Evolutionary conservation across 1,284 basidiomycete genomes (phyloP).

Genomic region (Sanghuangporus sanghuang): DNA sequence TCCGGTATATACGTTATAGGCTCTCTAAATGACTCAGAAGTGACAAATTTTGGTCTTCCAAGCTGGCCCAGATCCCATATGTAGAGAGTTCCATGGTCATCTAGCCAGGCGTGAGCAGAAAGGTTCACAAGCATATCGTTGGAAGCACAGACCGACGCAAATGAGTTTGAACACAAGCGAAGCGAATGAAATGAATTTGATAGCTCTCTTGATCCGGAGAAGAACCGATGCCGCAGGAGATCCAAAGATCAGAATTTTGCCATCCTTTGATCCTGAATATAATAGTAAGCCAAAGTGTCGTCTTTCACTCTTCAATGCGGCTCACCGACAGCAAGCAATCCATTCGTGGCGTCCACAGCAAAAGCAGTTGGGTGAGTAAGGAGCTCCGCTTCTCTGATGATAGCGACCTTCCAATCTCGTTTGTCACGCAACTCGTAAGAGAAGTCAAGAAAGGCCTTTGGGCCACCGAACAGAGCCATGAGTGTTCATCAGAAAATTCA

Average conservation of each 20-base stretch:
- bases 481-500: not conserved
- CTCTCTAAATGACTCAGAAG: slow-evolving; percentile 46
- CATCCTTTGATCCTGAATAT: slow-evolving; percentile 49
- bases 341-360: slow-evolving; percentile 67
- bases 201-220: slow-evolving; percentile 47
- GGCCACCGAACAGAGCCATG: slow-evolving; percentile 6
- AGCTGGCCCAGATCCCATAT: slow-evolving; percentile 61
- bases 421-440: slow-evolving; percentile 51
- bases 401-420: slow-evolving; percentile 51
- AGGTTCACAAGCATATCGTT: not conserved
- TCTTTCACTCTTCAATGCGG: not conserved
- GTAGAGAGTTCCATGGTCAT: slow-evolving; percentile 60
- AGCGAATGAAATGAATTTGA: slow-evolving; percentile 64
- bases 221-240: slow-evolving; percentile 54
- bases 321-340: slow-evolving; percentile 68
- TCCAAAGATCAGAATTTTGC: slow-evolving; percentile 60
- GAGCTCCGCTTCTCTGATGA: slow-evolving; percentile 43
- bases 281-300: not conserved
- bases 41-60: slow-evolving; percentile 50
- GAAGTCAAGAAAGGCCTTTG: slow-evolving; percentile 34
- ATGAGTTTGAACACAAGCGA: slow-evolving; percentile 51
- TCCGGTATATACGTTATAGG: slow-evolving; percentile 37
- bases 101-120: slow-evolving; percentile 31
- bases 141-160: slow-evolving; percentile 51
- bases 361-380: slow-evolving; percentile 54